Evolutionary conservation across 192 early-diverging fungal genomes (phyloP), one percentile per base, ranked within the genome.

Genomic region (Coemansia sp.): DNA sequence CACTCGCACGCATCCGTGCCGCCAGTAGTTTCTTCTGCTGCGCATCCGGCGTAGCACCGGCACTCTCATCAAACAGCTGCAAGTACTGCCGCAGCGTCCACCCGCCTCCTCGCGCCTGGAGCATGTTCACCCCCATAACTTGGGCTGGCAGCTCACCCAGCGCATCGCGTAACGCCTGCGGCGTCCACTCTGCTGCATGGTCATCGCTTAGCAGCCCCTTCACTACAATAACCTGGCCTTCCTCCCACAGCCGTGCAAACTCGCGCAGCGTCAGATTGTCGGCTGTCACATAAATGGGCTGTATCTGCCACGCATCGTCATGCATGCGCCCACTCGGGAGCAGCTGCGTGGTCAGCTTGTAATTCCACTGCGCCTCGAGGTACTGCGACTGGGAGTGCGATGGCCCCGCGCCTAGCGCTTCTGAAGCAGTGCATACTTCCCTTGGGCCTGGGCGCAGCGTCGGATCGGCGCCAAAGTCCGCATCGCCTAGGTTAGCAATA

Each of bases 401-500:
- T 3, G 69, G 64, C 5, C 74, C 65, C 2, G 65, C 74, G 5
- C 56, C 64, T 11, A n/a, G 37, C 0, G 65, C 45, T 10, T 25
- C 60, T 4, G n/a, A 19, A n/a, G 6, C 37, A 4, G 1, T 11
- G 38, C 10, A 37, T 0, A 1, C 23, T 7, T 70, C 59, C 15
- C 50, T 15, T 17, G 60, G n/a, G 48, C 39, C 41, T 51, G 54
- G 22, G 15, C 65, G 64, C 61, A 70, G 12, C 4, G 51, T 45
- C 0, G 49, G 68, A 12, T 62, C 64, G 12, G 32, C 58, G 25
- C 58, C 57, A 62, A 65, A 70, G 29, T 70, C 75, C 0, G 65
- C 75, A 17, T 70, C 69, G n/a, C 69, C 75, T 25, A 76, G 50
- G 8, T 22, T 76, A 14, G 65, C 75, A 51, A 76, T 71, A 32